These are phyloP conservation scores for Sclerotinia nivalis DNA, from an alignment of 2,329 filamentous ascomycete species.

Conservation along the genomic window DNA sequence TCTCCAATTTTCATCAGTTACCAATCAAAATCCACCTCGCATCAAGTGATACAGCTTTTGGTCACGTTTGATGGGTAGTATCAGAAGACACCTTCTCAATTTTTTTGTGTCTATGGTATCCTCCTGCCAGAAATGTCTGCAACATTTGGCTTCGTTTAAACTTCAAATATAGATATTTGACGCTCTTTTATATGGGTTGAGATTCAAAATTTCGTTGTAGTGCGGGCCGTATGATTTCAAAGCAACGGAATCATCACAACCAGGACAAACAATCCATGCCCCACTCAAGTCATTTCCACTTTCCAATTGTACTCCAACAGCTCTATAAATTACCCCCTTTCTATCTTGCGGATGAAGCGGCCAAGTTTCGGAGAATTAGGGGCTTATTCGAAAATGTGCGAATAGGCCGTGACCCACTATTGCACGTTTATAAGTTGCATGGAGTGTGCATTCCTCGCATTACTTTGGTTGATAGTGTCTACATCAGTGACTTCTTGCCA, in stretches of 20 bases:
- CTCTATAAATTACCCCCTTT: not conserved
- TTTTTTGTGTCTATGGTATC: no score
- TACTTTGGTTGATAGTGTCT: no score
- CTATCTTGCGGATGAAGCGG: not conserved
- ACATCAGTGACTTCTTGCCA: no score
- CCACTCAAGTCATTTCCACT: not conserved
- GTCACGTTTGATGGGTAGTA: not conserved
- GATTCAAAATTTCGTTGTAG: no score
- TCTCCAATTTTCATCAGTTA: not conserved
- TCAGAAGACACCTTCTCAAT: no score
- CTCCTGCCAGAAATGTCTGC: rapidly evolving
- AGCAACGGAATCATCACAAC: not conserved
- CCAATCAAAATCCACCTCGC: not conserved
- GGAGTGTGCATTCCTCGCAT: not conserved
- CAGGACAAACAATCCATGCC: not conserved
- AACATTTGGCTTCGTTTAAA: no score
- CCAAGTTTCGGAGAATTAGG: not conserved
- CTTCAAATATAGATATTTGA: no score
- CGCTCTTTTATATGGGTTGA: no score
- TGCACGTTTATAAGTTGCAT: not conserved
- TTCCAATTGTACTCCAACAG: not conserved
- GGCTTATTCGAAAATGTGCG: not conserved
- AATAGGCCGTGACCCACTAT: not conserved
- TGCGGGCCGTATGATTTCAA: no score
- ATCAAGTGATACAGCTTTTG: not conserved